Evolutionary conservation across 2,329 filamentous ascomycete species (phyloP), one percentile per base, ranked within the genome.

Genomic region (Cadophora sp.): DNA sequence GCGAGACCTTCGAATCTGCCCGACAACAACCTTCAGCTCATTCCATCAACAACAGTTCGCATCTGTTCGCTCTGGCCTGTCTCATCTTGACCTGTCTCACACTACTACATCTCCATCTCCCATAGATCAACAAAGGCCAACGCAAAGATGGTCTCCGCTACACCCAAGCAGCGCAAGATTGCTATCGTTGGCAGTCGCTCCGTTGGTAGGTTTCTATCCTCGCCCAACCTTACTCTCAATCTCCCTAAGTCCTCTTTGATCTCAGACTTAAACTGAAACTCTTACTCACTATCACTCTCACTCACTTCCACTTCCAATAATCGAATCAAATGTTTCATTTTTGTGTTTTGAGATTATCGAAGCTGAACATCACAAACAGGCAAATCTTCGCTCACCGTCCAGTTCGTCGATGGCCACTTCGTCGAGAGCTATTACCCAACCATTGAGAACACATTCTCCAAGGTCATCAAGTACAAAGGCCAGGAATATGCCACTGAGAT

Each of bases 401-500:
- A 95, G 78, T 98, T 96, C 78, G 95, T 97, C 77, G 96, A 99
- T 79, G 94, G 94, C 70, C 94, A 97, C 82, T 99, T 99, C 78
- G 95, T 99, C 77, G 96, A 99, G 80, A 96, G 92, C 80, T 99
- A 99, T 82, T 99, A 99, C 80, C 96, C 96, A 43, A 99, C 96
- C 48, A 98, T 99, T 76, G 96, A 99, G 81, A 99, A 98, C 80
- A 98, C 95, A 2, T 99, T 99, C 79, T 96, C 91, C 84, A 97
- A 97, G 80, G 90, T 94, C 73, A 97, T 99, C 79, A 91, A 93
- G 75, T 91, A 92, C 80, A 97, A 96, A 81, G 91, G 92, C 60
- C 93, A 97, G 80, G 96, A 98, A 72, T 99, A 90, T 80, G 89
- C 92, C 61, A 97, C 94, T 14, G 96, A 99, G 82, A 98, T 99